Evolutionary conservation across 2,329 filamentous ascomycete species (phyloP).

Genomic region (Lomentospora prolificans): DNA sequence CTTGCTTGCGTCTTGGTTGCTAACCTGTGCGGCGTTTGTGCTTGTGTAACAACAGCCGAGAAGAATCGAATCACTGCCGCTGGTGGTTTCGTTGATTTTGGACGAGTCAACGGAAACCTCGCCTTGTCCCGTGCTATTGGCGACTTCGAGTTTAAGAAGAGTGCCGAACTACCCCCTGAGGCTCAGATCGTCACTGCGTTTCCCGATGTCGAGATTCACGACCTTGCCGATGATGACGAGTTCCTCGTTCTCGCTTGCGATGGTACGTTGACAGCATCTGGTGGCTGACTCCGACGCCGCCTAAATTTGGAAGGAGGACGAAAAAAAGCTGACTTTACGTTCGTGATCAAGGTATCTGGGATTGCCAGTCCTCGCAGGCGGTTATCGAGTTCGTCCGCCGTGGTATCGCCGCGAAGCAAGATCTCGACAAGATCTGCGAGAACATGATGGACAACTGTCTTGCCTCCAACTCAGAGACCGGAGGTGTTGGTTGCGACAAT

Average conservation of each 20-base stretch:
- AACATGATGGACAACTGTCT: slow-evolving; percentile 99
- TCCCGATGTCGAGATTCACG: slow-evolving; percentile 87
- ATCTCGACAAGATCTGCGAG: slow-evolving; percentile 89
- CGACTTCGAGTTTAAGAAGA: slow-evolving; percentile 99
- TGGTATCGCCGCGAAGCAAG: slow-evolving; percentile 93
- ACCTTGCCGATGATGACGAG: slow-evolving; percentile 86
- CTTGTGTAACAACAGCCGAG: slow-evolving; percentile 53
- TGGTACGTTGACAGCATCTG: slow-evolving; percentile 44
- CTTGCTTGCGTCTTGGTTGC: not conserved
- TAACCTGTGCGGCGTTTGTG: not conserved
- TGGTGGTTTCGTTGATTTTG: slow-evolving; percentile 96
- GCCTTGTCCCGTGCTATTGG: slow-evolving; percentile 94
- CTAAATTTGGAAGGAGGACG: slow-evolving; percentile 7
- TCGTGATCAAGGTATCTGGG: slow-evolving; percentile 75
- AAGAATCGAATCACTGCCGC: slow-evolving; percentile 93
- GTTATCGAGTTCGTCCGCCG: slow-evolving; percentile 94
- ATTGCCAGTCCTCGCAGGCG: slow-evolving; percentile 96
- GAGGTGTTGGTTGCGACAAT: slow-evolving; percentile 96
- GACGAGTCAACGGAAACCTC: slow-evolving; percentile 95
- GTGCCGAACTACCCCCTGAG: slow-evolving; percentile 90
- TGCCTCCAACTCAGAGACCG: slow-evolving; percentile 94
- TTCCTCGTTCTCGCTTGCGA: slow-evolving; percentile 91
- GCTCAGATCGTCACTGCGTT: slow-evolving; percentile 97
- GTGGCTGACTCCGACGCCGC: not conserved
- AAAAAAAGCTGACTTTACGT: slow-evolving; percentile 12